These are phyloP conservation scores for Xylaria castorea DNA, from an alignment of 495 filamentous ascomycete genomes.

Conservation along the genomic window DNA sequence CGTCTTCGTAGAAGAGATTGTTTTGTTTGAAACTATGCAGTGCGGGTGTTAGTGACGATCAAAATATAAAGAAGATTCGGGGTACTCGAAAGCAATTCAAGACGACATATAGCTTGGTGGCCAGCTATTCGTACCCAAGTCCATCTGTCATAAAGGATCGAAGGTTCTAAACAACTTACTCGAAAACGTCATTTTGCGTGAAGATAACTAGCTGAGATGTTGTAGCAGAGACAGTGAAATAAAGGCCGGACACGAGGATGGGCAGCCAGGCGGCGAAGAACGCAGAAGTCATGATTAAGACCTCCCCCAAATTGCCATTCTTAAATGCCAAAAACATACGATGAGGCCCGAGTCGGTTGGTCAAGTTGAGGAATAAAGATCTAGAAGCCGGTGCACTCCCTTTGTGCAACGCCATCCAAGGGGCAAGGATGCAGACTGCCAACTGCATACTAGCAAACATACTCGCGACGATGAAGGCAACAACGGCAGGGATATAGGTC, in stretches of 20 bases:
- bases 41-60: neutral
- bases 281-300: slow-evolving; percentile 16
- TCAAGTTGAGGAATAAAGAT: slow-evolving; percentile 23
- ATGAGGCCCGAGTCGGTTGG: slow-evolving; percentile 19
- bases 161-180: neutral
- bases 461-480: slow-evolving; percentile 22
- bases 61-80: neutral
- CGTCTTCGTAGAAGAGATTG: slow-evolving; percentile 24
- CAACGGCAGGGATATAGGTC: slow-evolving; percentile 28
- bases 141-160: neutral
- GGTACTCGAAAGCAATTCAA: neutral
- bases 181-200: slow-evolving; percentile 16
- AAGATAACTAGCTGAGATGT: neutral
- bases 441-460: slow-evolving; percentile 25
- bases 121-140: too few relatives aligned
- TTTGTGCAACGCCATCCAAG: slow-evolving; percentile 24
- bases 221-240: slow-evolving; percentile 3
- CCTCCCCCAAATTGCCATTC: slow-evolving; percentile 18
- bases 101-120: neutral
- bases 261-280: slow-evolving; percentile 26
- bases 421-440: slow-evolving; percentile 22
- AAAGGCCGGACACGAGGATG: slow-evolving; percentile 30
- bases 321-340: slow-evolving; percentile 17
- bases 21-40: slow-evolving; percentile 13
- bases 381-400: slow-evolving; percentile 24